A percentile compares a stretch with the other conserved stretches of the same genome.
These are phyloP conservation scores for Cercospora sojina DNA, from an alignment of 2,329 filamentous ascomycete species.

Conservation along the genomic window DNA sequence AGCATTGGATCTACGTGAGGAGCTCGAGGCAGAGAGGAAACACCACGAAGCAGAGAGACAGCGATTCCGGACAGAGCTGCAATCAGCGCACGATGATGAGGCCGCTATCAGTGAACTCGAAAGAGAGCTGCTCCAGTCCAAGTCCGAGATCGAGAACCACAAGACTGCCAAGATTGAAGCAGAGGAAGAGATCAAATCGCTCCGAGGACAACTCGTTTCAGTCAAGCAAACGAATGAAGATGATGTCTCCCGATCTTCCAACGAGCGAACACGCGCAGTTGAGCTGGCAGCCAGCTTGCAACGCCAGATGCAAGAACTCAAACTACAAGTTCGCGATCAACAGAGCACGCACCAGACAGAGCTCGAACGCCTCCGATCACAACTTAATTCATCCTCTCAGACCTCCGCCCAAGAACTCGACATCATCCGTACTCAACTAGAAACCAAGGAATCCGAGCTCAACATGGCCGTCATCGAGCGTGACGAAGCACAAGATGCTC, in stretches of 20 bases:
- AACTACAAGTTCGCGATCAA: slow-evolving; percentile 28
- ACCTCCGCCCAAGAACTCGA: slow-evolving; percentile 21
- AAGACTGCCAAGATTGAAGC: slow-evolving; percentile 17
- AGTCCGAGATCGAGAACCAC: slow-evolving; percentile 27
- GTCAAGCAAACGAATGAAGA: slow-evolving; percentile 21
- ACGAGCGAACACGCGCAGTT: slow-evolving; percentile 27
- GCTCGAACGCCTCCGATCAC: slow-evolving; percentile 21
- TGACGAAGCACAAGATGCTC: slow-evolving; percentile 29
- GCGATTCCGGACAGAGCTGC: slow-evolving; percentile 26
- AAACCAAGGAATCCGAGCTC: slow-evolving; percentile 28
- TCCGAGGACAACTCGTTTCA: slow-evolving; percentile 21
- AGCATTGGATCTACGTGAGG: slow-evolving; percentile 25
- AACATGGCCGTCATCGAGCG: slow-evolving; percentile 33
- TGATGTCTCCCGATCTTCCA: slow-evolving; percentile 19
- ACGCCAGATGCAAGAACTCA: slow-evolving; percentile 29
- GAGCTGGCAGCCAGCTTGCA: slow-evolving; percentile 26
- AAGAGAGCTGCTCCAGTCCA: slow-evolving; percentile 22
- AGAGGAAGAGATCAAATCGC: slow-evolving; percentile 18
- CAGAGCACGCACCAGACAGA: slow-evolving; percentile 28
- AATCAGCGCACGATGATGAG: slow-evolving; percentile 22
- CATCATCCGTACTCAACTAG: slow-evolving; percentile 24
- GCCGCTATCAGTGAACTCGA: slow-evolving; percentile 27
- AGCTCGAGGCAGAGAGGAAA: slow-evolving; percentile 28
- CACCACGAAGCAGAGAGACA: slow-evolving; percentile 27
- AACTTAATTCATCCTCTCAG: slow-evolving; percentile 17